These are phyloP conservation scores for Fusarium virguliforme DNA, from an alignment of 2,329 filamentous ascomycete species.

Conservation along the genomic window DNA sequence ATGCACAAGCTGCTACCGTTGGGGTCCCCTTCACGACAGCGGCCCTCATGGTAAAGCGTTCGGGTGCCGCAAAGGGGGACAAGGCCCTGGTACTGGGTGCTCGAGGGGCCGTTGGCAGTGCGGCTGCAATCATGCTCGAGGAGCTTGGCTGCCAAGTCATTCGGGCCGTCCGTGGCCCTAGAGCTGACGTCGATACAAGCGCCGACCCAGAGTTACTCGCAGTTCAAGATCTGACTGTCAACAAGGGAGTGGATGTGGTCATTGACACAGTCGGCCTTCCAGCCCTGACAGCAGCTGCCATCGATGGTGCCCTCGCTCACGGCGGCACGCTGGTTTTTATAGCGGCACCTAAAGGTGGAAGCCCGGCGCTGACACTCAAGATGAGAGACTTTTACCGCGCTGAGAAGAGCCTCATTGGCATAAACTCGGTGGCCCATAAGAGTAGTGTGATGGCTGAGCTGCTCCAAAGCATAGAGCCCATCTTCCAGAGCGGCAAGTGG, in stretches of 20 bases:
- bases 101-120: constrained; percentile 6
- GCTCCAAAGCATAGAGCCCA: constrained; percentile 1
- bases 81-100: neutral
- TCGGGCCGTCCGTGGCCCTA: neutral
- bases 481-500: constrained; percentile 8
- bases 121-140: constrained; percentile 1
- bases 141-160: constrained; percentile 6
- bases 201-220: neutral
- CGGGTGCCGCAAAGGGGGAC: neutral
- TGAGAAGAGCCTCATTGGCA: constrained; percentile 6
- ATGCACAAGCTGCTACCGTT: constrained; percentile 3
- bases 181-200: constrained; percentile 2
- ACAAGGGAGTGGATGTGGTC: neutral
- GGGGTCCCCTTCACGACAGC: constrained; percentile 14
- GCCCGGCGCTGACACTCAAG: neutral
- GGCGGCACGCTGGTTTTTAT: constrained; percentile 8
- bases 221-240: neutral
- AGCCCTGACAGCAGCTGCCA: neutral
- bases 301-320: neutral
- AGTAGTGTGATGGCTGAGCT: constrained; percentile 2
- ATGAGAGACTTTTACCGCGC: constrained; percentile 14
- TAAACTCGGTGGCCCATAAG: constrained; percentile 1
- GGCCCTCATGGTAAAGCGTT: constrained; percentile 6
- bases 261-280: constrained; percentile 5
- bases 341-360: constrained; percentile 3